These are phyloP conservation scores for Lichtheimia ramosa DNA, from an alignment of 371 early-diverging fungal genomes.

Conservation along the genomic window DNA sequence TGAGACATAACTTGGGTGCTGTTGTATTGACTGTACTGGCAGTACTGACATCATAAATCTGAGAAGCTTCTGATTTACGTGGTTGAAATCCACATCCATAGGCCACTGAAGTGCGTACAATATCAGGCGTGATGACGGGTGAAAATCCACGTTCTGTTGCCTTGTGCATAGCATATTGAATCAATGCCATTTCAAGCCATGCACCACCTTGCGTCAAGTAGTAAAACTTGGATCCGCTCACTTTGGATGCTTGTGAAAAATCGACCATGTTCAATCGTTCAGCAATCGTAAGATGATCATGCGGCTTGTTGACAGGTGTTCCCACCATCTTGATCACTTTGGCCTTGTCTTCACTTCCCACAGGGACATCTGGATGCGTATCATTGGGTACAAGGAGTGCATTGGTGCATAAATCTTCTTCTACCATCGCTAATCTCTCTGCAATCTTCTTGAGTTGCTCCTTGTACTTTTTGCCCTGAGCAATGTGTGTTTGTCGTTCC, in stretches of 20 bases:
- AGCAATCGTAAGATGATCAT: slow-evolving; percentile 74
- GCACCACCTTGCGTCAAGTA: slow-evolving; percentile 85
- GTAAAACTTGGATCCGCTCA: slow-evolving; percentile 87
- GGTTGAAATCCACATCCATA: slow-evolving; percentile 93
- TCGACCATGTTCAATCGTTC: slow-evolving; percentile 71
- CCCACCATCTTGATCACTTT: slow-evolving; percentile 51
- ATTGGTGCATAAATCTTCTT: slow-evolving; percentile 49
- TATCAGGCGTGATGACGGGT: slow-evolving; percentile 83
- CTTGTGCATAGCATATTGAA: slow-evolving; percentile 85
- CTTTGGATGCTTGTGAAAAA: slow-evolving; percentile 80
- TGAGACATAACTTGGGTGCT: slow-evolving; percentile 65
- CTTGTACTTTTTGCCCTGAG: slow-evolving; percentile 25
- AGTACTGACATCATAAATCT: slow-evolving; percentile 80
- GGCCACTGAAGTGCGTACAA: slow-evolving; percentile 78
- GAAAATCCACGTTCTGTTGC: slow-evolving; percentile 72
- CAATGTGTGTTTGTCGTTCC: slow-evolving; percentile 14
- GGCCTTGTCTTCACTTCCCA: slow-evolving; percentile 70
- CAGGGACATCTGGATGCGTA: slow-evolving; percentile 64
- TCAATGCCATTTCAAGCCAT: slow-evolving; percentile 82
- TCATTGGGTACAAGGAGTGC: slow-evolving; percentile 73
- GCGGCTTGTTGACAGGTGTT: slow-evolving; percentile 6
- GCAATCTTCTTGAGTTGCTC: slow-evolving; percentile 49
- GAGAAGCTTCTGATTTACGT: slow-evolving; percentile 71
- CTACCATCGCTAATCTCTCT: slow-evolving; percentile 31
- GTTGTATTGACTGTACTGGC: slow-evolving; percentile 37